Base-by-base conservation (phyloP, 75 land plant genomes). In the Chamaecyparis obtusa region DNA sequence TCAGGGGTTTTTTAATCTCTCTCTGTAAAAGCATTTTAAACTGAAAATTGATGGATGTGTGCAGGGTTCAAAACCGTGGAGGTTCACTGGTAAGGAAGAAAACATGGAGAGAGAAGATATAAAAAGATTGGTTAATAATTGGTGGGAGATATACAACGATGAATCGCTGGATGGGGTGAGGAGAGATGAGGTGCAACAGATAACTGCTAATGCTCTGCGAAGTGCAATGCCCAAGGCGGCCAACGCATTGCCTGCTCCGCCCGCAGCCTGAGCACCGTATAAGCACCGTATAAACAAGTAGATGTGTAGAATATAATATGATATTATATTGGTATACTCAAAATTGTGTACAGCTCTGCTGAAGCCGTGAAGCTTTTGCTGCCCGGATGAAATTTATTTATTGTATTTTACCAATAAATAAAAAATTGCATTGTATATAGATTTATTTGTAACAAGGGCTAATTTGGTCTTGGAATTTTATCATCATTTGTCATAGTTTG, bases 41-140 rank as follows among this genome's bases (percentile, higher is more conserved):
- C 83, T 43, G 13, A 64, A 51, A 0, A 51, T 51, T 11, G 82
- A 16, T 51, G 55, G 16, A 51, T 51, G 16, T 41, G 77, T 36
- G 60, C 90, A 94, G 95, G 95, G 95, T 15, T 94, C 95, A 16
- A 94, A 94, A 87, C 95, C 93, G 51, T 94, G 95, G 95, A 88
- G 92, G 82, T 94, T 87, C 89, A 94, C 91, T 3, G 95, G 95
- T 6, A 69, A 94, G 44, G 95, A 92, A 71, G 94, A 86, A 30
- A 92, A 94, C 89, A 94, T 94, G 95, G 90, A 94, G 30, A 91
- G 94, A 79, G 94, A 94, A 57, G 94, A 92, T 78, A 88, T 94
- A 69, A 94, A 92, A 87, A 86, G 76, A 89, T 84, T 94, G 16
- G 94, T 94, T 85, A 35, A 87, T 33, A 92, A 92, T 85, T 94